Conservation (phyloP, 2,329 filamentous ascomycete genomes). For the Bipolaris gigantea region DNA sequence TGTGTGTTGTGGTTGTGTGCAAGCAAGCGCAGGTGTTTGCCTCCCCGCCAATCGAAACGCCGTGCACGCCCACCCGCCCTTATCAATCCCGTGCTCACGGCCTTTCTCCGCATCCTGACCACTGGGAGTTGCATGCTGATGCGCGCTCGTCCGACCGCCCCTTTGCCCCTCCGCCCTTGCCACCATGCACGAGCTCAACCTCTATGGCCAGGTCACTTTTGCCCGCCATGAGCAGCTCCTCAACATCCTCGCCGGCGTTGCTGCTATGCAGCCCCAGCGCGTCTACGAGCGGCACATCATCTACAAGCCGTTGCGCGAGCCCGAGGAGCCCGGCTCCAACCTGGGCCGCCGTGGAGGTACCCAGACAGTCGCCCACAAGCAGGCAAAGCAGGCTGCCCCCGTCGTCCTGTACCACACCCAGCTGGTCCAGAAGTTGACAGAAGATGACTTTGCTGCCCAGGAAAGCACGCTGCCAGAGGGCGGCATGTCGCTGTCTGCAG, state of each 20-base stretch:
- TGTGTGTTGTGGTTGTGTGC: too few relatives aligned
- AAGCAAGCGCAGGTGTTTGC: conserved; percentile 17
- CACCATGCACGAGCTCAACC: conserved; percentile 63
- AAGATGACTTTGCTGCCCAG: conserved; percentile 41
- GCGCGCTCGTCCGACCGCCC: conserved; percentile 18
- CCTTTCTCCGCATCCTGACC: conserved; percentile 24
- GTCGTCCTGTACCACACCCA: conserved; percentile 59
- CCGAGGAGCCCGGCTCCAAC: conserved; percentile 44
- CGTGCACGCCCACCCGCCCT: conserved; percentile 17
- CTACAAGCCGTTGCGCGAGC: conserved; percentile 59
- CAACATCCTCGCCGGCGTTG: conserved; percentile 63
- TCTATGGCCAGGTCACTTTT: conserved; percentile 61
- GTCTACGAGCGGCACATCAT: conserved; percentile 59
- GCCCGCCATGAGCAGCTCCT: conserved; percentile 62
- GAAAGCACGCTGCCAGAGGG: conserved; percentile 12
- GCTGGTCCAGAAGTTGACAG: conserved; percentile 49
- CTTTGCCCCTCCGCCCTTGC: conserved; percentile 17
- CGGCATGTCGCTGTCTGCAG: conserved; percentile 23
- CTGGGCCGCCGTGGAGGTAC: conserved; percentile 41
- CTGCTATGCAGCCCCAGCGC: conserved; percentile 62
- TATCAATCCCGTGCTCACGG: conserved; percentile 38
- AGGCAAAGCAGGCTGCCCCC: conserved; percentile 39
- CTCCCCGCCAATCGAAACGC: conserved; percentile 28
- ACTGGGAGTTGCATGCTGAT: conserved; percentile 33
- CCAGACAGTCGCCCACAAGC: conserved; percentile 38